Base-by-base conservation (phyloP, 768 basidiomycete genomes). In the Pleurotus djamor region DNA sequence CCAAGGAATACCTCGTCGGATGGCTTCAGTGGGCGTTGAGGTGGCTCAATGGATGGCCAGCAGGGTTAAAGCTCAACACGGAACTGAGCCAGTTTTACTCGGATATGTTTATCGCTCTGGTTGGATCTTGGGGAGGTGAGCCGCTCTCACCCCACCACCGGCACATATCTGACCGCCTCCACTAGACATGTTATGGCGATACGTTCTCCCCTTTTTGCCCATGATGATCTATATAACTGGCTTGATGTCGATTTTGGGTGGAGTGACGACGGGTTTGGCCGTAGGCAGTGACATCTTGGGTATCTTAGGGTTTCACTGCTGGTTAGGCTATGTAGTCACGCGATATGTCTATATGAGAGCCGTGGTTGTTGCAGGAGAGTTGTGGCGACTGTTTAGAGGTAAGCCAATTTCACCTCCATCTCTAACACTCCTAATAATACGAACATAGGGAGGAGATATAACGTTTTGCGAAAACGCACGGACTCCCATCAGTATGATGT, bases 1-100 rank as follows among this genome's bases (percentile, higher is more conserved):
- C 4, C 3, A 65, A 83, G 76, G 59, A 60, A 35, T 73, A 77
- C 60, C 68, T 86, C 1, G 74, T 89, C 4, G 68, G 76, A 2
- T 72, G 75, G 50, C 69, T 89, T 7, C 80, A 82, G 45, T 72
- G 75, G 13, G 77, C 81, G 0, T 76, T 98, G 2, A 65, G 78
- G 1, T 98, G 95, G 96, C 79, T 99, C 10, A 91, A 97, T 69
- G 85, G 90, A 61, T 98, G 96, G 96, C 96, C 96, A 0, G 94
- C 88, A 1, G 96, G 97, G 0, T 75, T 99, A 43, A 99, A 99
- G 72, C 86, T 99, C 55, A 98, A 98, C 67, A 92, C 93, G 0
- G 92, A 98, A 65, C 81, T 99, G n/a, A 92, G 93, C 64, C 77
- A 79, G 28, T 90, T 97, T 68, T 90, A 93, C 66, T 85, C 88